Evolutionary conservation across 225 moss, liverwort and hornwort species (phyloP).

Genomic region (Polytrichum formosum): DNA sequence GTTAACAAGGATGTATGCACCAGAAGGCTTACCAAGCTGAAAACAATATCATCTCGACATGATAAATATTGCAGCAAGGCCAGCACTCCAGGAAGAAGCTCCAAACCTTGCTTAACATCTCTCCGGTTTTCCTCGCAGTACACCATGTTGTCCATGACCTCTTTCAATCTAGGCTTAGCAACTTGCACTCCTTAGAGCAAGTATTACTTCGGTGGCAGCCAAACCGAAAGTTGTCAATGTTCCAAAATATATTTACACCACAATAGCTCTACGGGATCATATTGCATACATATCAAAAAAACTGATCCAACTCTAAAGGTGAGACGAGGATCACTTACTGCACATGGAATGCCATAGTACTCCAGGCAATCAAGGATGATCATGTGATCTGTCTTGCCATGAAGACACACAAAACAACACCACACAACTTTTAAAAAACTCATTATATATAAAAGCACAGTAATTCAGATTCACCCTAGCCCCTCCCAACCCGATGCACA

Average conservation of each 20-base stretch:
- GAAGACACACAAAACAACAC: constrained; percentile 9
- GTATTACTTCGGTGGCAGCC: not conserved
- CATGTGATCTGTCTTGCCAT: constrained; percentile 36
- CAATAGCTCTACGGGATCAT: not conserved
- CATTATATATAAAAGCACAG: too few species aligned
- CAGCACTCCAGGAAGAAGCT: constrained; percentile 26
- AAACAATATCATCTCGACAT: constrained; percentile 12
- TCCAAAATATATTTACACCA: not conserved
- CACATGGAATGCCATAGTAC: constrained; percentile 26
- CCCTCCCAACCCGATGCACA: too few species aligned
- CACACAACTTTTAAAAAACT: too few species aligned
- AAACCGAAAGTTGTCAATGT: not conserved
- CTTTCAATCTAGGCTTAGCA: not conserved
- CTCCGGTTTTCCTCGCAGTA: constrained; percentile 12
- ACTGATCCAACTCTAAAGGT: not conserved
- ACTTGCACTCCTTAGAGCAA: not conserved
- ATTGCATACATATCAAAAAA: not conserved
- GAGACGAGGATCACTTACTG: constrained; percentile 2
- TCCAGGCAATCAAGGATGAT: constrained; percentile 28
- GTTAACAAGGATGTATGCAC: not conserved
- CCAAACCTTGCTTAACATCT: constrained; percentile 20
- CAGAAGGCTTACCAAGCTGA: constrained; percentile 20
- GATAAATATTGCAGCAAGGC: not conserved
- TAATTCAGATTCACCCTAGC: too few species aligned
- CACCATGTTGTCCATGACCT: constrained; percentile 20